Percentiles rank a stretch among this genome's conserved stretches.
Conservation (phyloP, 306 rosid species). For the Medicago truncatula region MtrunA17r5.0-ANR NC_053043.1:32692501-32693000, state of each 20-base stretch:
- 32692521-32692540: conserved; percentile 46
- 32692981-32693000: conserved; percentile 92
- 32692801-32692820: not conserved
- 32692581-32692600: conserved; percentile 2
- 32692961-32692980: conserved; percentile 95
- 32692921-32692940: conserved; percentile 94
- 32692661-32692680: conserved; percentile 96
- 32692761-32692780: conserved; percentile 87
- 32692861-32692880: too few relatives aligned
- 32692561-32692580: conserved; percentile 34
- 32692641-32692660: conserved; percentile 94
- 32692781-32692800: not conserved
- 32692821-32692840: not conserved
- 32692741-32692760: conserved; percentile 97
- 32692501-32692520: conserved; percentile 66
- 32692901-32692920: conserved; percentile 98
- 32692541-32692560: conserved; percentile 28
- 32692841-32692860: too few relatives aligned
- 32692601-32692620: conserved; percentile 56
- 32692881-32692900: conserved; percentile 73
- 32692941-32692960: conserved; percentile 97
- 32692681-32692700: conserved; percentile 84
- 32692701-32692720: conserved; percentile 90
- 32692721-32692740: conserved; percentile 92
- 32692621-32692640: conserved; percentile 99